A percentile compares a stretch with the other conserved stretches of the same genome.
These are phyloP conservation scores for Aquanectria penicillioides DNA, from an alignment of 2,329 filamentous ascomycete species.

Conservation along the genomic window DNA sequence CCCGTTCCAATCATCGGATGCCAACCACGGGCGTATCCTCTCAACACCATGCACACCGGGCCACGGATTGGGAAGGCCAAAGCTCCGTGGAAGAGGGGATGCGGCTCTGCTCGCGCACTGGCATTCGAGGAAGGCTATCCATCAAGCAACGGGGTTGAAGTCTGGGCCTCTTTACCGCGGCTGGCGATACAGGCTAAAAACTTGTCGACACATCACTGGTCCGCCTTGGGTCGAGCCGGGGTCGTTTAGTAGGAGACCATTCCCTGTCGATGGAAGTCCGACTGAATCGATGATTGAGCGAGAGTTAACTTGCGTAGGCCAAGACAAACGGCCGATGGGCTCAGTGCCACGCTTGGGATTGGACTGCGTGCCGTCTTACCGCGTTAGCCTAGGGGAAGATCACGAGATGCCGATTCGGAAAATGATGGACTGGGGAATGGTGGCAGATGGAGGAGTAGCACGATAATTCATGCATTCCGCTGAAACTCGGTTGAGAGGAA, in stretches of 20 bases:
- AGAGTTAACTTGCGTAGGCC: constrained; percentile 7
- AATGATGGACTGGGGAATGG: background rate
- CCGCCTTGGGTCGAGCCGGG: constrained; percentile 6
- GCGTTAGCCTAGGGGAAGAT: constrained; percentile 16
- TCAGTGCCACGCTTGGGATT: background rate
- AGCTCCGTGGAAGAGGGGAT: constrained; percentile 1
- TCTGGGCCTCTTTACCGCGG: constrained; percentile 9
- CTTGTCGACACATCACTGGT: constrained; percentile 24
- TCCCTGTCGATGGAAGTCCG: constrained; percentile 11
- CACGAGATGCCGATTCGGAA: background rate
- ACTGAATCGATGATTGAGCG: background rate
- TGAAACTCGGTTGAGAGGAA: background rate
- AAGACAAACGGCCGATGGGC: constrained; percentile 6
- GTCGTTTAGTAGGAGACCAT: constrained; percentile 5
- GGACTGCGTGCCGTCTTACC: constrained; percentile 15
- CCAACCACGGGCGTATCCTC: constrained; percentile 19
- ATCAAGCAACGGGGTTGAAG: background rate
- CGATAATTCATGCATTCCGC: background rate
- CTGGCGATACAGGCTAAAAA: constrained; percentile 21
- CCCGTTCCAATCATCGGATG: constrained; percentile 27
- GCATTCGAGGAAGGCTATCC: background rate
- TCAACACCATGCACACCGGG: constrained; percentile 25
- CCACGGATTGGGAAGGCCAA: constrained; percentile 4
- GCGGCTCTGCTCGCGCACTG: constrained; percentile 15
- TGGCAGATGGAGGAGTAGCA: background rate